Evolutionary conservation across 768 basidiomycete genomes (phyloP), one percentile per base, ranked within the genome.

Genomic region (Asterophora parasitica): DNA sequence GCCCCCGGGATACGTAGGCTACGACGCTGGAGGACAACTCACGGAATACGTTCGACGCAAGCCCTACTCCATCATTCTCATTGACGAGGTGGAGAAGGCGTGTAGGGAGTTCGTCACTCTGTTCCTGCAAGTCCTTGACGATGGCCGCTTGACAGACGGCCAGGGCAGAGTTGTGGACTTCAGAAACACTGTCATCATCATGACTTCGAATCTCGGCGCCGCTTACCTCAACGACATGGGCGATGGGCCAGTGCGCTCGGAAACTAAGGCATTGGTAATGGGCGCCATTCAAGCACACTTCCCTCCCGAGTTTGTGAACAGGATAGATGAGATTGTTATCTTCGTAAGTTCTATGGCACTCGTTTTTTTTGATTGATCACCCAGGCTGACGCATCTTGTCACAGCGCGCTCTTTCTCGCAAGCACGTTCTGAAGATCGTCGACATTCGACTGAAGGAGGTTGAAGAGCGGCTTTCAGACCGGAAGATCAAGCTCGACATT

Each of bases 1-100:
- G 52, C 88, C 88, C 46, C 87, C 88, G 44, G 88, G 94, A 32
- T 97, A 95, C 61, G 85, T 97, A 34, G 95, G 94, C 1, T 82
- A 95, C 62, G 92, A 95, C 58, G 75, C 82, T 28, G 89, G 90
- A 8, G 90, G 93, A 7, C 92, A 94, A 62, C 75, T 96, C 39
- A 95, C 93, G 3, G 93, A 96, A 69, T 93, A 93, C 57, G 83
- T 95, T 42, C 81, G 92, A 42, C 81, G 93, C 51, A 89, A 92
- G 63, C 92, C 92, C 1, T 96, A 94, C 63, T 81, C 78, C 49
- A 91, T 92, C 57, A 75, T 92, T 44, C 74, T 91, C 50, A 83
- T 92, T 58, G 88, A 90, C 62, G 90, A 91, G 67, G 83, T 96
- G 46, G 93, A 96, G 66, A 95, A 96, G 66, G 88, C 92, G 5